Evolutionary conservation across 768 basidiomycete species (phyloP).

Genomic region (Mycena capillaripes): DNA sequence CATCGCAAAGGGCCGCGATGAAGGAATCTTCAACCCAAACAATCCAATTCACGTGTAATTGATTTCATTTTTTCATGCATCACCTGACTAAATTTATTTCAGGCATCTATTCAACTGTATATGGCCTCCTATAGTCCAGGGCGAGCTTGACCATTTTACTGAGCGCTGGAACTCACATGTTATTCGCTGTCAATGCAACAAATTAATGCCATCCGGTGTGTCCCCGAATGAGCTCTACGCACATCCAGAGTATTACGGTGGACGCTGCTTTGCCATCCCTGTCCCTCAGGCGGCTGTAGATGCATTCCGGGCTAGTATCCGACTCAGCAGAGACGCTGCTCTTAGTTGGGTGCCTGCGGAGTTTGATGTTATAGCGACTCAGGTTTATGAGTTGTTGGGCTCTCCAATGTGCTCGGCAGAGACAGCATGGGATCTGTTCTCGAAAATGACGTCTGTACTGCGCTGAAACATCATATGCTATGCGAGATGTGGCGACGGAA

Average conservation of each 20-base stretch:
- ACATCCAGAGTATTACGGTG: slow-evolving; percentile 12
- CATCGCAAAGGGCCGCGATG: slow-evolving; percentile 30
- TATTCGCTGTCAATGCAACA: slow-evolving; percentile 37
- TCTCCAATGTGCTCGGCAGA: slow-evolving; percentile 3
- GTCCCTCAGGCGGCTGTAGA: not conserved
- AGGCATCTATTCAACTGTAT: slow-evolving; percentile 42
- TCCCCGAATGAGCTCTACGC: slow-evolving; percentile 35
- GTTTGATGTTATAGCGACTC: not conserved
- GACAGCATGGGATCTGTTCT: slow-evolving; percentile 6
- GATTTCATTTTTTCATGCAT: slow-evolving; percentile 29
- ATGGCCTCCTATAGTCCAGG: slow-evolving; percentile 46
- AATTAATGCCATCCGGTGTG: slow-evolving; percentile 43
- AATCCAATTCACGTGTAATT: too few relatives aligned
- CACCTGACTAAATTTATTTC: not conserved
- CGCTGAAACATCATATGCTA: not conserved
- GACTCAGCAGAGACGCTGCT: not conserved
- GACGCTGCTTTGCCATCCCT: slow-evolving; percentile 10
- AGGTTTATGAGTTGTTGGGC: not conserved
- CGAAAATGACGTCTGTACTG: not conserved
- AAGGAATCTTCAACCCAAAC: slow-evolving; percentile 38
- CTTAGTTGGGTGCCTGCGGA: not conserved
- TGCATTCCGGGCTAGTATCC: not conserved
- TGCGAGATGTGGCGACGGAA: too few relatives aligned
- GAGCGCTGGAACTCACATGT: slow-evolving; percentile 47
- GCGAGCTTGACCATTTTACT: too few relatives aligned